A percentile compares a stretch with the other conserved stretches of the same genome.
These are phyloP conservation scores for Gossypium trilobum DNA, from an alignment of 441 rosid species.

Conservation along the genomic window DNA sequence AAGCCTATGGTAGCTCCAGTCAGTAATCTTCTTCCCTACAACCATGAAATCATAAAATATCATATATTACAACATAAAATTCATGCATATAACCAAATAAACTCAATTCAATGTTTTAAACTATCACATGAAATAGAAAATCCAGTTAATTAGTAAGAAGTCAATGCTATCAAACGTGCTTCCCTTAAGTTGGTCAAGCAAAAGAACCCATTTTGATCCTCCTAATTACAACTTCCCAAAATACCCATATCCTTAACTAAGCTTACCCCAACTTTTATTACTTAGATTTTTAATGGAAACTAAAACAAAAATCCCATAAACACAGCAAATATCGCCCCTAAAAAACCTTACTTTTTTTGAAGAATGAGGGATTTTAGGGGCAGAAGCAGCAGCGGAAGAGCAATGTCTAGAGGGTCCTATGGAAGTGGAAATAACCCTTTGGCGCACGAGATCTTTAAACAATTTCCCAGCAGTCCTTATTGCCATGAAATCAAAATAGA, in stretches of 20 bases:
- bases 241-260: neutral
- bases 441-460: conserved; percentile 33
- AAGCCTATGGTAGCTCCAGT: conserved; percentile 78
- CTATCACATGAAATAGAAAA: neutral
- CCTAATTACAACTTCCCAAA: neutral
- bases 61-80: neutral
- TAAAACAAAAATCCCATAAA: neutral
- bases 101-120: neutral
- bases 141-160: neutral
- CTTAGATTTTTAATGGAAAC: neutral
- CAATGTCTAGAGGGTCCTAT: conserved; percentile 38
- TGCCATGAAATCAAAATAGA: conserved; percentile 34
- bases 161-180: neutral
- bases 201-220: neutral
- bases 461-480: conserved; percentile 38
- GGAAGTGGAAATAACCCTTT: conserved; percentile 32
- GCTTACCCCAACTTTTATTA: neutral
- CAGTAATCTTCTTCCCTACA: conserved; percentile 56
- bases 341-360: conserved; percentile 52
- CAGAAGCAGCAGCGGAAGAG: conserved; percentile 40
- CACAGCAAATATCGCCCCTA: neutral
- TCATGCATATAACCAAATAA: neutral
- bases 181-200: neutral
- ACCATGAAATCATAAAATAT: neutral
- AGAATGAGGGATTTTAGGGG: conserved; percentile 69